Percentiles rank a stretch among this genome's conserved stretches.
Evolutionary conservation across 805 yeast genomes (phyloP).

Genomic region (Starmerella roubikii): DNA sequence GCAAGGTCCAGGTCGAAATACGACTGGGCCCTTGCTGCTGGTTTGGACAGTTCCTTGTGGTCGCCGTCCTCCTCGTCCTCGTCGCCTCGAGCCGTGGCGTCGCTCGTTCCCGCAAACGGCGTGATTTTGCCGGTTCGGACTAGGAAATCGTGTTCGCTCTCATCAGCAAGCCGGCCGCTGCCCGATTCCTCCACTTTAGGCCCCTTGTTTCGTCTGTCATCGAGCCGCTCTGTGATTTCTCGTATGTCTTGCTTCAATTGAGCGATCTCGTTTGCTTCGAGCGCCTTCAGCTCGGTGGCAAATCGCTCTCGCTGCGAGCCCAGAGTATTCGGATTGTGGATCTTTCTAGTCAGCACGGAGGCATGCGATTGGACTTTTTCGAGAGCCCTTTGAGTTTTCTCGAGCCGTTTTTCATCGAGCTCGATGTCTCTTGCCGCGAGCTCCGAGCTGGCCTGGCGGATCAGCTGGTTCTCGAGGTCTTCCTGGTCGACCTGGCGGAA

Average conservation of each 20-base stretch:
- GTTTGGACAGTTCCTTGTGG: constrained; percentile 10
- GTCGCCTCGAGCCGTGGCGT: constrained; percentile 20
- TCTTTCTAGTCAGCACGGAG: constrained; percentile 34
- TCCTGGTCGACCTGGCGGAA: constrained; percentile 56
- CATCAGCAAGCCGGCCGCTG: constrained; percentile 36
- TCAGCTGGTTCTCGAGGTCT: constrained; percentile 61
- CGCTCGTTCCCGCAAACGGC: constrained; percentile 52
- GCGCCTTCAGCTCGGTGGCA: constrained; percentile 39
- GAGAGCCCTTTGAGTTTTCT: constrained; percentile 43
- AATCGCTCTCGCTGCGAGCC: constrained; percentile 50
- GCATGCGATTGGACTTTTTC: constrained; percentile 34
- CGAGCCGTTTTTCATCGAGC: constrained; percentile 61
- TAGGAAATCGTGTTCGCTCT: constrained; percentile 63
- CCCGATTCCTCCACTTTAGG: too few species aligned
- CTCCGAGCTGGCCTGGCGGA: constrained; percentile 41
- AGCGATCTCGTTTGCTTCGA: constrained; percentile 38
- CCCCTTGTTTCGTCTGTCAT: constrained; percentile 18
- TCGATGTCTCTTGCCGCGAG: constrained; percentile 52
- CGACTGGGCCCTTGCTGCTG: constrained; percentile 4
- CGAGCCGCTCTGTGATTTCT: constrained; percentile 43
- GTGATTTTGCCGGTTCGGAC: constrained; percentile 86
- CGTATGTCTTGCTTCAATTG: constrained; percentile 46
- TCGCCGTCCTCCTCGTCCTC: constrained; percentile 21
- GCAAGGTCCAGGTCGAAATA: constrained; percentile 15
- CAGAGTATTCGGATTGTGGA: constrained; percentile 41